Conservation (phyloP, 345 rosid species). For the Eucalyptus marginata region DNA sequence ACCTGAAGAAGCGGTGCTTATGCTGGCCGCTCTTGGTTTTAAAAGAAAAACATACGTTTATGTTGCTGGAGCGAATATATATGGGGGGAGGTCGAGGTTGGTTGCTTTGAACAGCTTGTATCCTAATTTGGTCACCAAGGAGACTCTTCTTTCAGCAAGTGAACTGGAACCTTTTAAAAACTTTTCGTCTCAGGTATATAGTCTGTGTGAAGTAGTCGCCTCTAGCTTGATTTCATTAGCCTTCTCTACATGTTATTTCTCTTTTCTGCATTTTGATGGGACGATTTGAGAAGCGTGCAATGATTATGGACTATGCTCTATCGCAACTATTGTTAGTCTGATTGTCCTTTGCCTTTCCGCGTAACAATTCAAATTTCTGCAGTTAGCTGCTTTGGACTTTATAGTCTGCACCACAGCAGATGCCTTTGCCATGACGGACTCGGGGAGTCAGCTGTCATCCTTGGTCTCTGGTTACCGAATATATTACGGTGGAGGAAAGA, state of each 20-base stretch:
- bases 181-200: constrained; percentile 74
- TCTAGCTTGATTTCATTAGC: background rate
- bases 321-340: background rate
- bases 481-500: constrained; percentile 79
- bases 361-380: background rate
- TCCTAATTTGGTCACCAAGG: constrained; percentile 88
- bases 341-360: background rate
- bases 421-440: constrained; percentile 97
- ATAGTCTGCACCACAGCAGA: constrained; percentile 72
- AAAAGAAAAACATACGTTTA: constrained; percentile 61
- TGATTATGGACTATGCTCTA: background rate
- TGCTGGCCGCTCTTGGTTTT: constrained; percentile 95
- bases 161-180: constrained; percentile 83
- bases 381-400: constrained; percentile 95
- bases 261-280: background rate
- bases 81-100: constrained; percentile 62
- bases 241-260: background rate
- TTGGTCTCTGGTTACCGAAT: constrained; percentile 79
- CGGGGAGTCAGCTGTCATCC: constrained; percentile 89
- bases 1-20: constrained; percentile 91
- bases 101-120: constrained; percentile 67
- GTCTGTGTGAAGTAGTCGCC: background rate
- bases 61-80: constrained; percentile 85
- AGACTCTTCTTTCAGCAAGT: constrained; percentile 57
- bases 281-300: background rate